These are phyloP conservation scores for Chaetomiaceae sp. DNA, from an alignment of 2,329 filamentous ascomycete species.

Conservation along the genomic window DNA sequence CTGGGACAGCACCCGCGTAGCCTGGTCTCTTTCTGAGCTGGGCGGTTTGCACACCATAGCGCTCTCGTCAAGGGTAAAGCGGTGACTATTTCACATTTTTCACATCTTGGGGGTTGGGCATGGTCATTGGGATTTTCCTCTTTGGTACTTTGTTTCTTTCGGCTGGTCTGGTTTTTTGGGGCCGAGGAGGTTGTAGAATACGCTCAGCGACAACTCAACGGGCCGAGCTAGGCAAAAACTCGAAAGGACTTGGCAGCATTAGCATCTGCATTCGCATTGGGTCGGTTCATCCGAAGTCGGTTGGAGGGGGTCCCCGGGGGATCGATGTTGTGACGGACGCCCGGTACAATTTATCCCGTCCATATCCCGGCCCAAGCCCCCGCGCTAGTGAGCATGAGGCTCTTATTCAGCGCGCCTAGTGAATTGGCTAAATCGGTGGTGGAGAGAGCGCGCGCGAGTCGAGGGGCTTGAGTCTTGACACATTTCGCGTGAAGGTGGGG, in stretches of 20 bases:
- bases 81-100: conserved; percentile 14
- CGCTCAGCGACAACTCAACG: conserved; percentile 1
- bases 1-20: neutral
- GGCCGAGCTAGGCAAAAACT: neutral
- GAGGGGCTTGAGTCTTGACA: conserved; percentile 2
- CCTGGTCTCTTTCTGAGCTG: neutral
- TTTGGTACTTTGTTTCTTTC: conserved; percentile 13
- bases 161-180: conserved; percentile 15
- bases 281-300: conserved; percentile 16
- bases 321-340: neutral
- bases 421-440: conserved; percentile 20
- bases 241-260: neutral
- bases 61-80: conserved; percentile 8
- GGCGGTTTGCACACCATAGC: neutral
- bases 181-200: conserved; percentile 21
- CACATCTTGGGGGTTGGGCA: conserved; percentile 20
- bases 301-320: neutral
- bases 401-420: conserved; percentile 14
- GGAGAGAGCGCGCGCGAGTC: conserved; percentile 8
- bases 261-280: neutral
- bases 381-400: conserved; percentile 14
- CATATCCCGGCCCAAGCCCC: conserved; percentile 2
- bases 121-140: conserved; percentile 19
- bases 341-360: conserved; percentile 1
- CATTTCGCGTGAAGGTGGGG: conserved; percentile 9